These are phyloP conservation scores for Tulasnella sp. DNA, from an alignment of 768 basidiomycete genomes.

Conservation along the genomic window DNA sequence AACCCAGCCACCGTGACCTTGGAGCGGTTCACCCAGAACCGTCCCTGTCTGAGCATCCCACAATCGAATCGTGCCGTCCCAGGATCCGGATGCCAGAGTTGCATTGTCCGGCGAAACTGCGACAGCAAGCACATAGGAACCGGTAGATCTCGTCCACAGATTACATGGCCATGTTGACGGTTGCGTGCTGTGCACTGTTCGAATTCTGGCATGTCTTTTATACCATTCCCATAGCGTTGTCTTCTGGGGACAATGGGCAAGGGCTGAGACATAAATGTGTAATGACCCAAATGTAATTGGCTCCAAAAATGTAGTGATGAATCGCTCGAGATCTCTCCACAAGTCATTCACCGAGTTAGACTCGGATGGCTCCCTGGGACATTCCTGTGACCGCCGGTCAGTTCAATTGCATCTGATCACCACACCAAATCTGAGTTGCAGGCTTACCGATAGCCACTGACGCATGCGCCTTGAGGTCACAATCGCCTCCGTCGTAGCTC, in stretches of 20 bases:
- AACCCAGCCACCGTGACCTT: too few species aligned
- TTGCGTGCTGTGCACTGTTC: neutral
- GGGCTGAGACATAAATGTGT: neutral
- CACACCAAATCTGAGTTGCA: neutral
- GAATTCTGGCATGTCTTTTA: neutral
- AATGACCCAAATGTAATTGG: neutral
- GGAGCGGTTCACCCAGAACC: neutral
- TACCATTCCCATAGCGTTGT: neutral
- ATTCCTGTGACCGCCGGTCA: neutral
- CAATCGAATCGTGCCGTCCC: neutral
- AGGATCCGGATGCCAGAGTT: neutral
- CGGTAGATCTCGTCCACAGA: neutral
- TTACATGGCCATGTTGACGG: neutral
- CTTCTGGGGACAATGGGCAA: neutral
- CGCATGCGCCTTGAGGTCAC: neutral
- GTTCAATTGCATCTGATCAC: neutral
- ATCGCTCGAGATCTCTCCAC: neutral
- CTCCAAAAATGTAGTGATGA: neutral
- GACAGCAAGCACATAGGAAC: neutral
- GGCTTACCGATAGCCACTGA: neutral
- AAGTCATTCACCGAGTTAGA: neutral
- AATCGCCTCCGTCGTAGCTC: neutral
- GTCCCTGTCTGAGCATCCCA: neutral
- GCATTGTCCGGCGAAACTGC: neutral
- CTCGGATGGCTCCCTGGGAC: neutral